Percentiles rank a stretch among this genome's conserved stretches.
Evolutionary conservation across 805 yeast genomes (phyloP).

Genomic region (Saccharomyces kudriavzevii): DNA sequence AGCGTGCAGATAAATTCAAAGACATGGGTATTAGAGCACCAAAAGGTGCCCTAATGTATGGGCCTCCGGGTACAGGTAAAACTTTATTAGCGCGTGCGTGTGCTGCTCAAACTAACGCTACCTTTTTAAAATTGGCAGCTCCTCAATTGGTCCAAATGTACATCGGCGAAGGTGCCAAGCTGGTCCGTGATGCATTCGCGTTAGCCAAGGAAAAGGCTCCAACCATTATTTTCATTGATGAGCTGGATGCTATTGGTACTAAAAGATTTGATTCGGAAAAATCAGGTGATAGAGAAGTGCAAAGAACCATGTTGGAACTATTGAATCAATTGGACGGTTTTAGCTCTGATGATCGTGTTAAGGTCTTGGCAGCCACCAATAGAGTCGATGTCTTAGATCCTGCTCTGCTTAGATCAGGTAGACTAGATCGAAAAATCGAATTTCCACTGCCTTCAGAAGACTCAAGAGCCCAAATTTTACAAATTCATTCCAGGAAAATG

Average conservation of each 20-base stretch:
- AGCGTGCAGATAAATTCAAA: constrained; percentile 93
- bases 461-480: constrained; percentile 91
- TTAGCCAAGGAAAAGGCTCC: constrained; percentile 98
- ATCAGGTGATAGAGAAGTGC: constrained; percentile 97
- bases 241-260: constrained; percentile 97
- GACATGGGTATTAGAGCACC: constrained; percentile 94
- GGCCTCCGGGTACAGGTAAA: constrained; percentile 99
- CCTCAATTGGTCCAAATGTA: constrained; percentile 98
- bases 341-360: constrained; percentile 93
- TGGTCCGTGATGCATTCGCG: constrained; percentile 95
- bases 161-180: constrained; percentile 97
- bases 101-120: constrained; percentile 97
- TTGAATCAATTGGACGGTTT: constrained; percentile 97
- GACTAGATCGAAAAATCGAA: constrained; percentile 95
- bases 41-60: constrained; percentile 96
- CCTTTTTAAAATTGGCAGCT: constrained; percentile 91
- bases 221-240: constrained; percentile 94
- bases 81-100: constrained; percentile 95
- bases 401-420: constrained; percentile 94
- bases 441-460: constrained; percentile 97
- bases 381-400: constrained; percentile 98
- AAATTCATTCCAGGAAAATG: constrained; percentile 96
- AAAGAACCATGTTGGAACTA: constrained; percentile 97
- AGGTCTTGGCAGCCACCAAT: constrained; percentile 95
- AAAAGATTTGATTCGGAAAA: constrained; percentile 96